Evolutionary conservation across 116 monocot species (phyloP).

Genomic region (Papilionanthe hybrid): DNA sequence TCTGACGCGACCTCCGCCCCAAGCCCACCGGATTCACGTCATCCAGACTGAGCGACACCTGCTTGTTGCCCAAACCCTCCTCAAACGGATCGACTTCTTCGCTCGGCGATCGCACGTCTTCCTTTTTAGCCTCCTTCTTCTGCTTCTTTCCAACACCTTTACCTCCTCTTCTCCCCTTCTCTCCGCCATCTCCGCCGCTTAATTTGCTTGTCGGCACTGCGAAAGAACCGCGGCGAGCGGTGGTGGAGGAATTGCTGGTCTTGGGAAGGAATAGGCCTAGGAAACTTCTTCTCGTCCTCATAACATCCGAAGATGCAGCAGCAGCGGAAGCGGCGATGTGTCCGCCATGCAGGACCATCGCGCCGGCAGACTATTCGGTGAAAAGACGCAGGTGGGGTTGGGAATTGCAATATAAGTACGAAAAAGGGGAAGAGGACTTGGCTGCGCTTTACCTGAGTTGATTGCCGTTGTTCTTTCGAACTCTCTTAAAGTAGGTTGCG

Average conservation of each 20-base stretch:
- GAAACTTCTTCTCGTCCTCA: slow-evolving; percentile 11
- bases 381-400: too few species aligned
- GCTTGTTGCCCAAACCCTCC: slow-evolving; percentile 6
- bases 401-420: too few species aligned
- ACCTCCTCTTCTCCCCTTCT: neutral
- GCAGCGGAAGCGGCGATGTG: neutral
- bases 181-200: neutral
- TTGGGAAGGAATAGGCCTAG: slow-evolving; percentile 12
- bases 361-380: neutral
- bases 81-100: neutral
- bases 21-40: slow-evolving; percentile 92
- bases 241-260: neutral
- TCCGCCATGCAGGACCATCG: slow-evolving; percentile 6
- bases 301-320: neutral
- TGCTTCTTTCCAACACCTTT: neutral
- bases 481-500: too few species aligned
- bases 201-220: neutral
- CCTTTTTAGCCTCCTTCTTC: neutral
- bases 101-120: neutral
- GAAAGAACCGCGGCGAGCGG: too few species aligned
- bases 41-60: slow-evolving; percentile 39
- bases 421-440: neutral
- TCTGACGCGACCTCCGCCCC: slow-evolving; percentile 79
- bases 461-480: too few species aligned
- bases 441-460: neutral